Base-by-base conservation (phyloP, 2,329 filamentous ascomycete genomes). In the Ophiobolus disseminans region DNA sequence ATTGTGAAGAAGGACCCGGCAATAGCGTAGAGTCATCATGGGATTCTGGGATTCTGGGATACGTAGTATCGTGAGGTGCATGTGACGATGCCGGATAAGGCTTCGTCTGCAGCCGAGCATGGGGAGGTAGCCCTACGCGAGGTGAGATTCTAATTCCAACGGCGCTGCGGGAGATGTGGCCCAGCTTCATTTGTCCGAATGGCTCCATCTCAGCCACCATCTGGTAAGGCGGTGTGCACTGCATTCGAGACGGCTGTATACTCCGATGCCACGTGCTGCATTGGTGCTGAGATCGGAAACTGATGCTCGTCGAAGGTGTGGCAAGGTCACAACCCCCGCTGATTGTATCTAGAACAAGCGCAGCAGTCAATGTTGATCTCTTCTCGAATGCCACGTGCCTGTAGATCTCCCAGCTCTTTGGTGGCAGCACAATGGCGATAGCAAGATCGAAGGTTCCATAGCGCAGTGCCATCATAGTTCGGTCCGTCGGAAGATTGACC, bases 171-270 rank as follows among this genome's bases (percentile, higher is more conserved):
- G 8, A 34, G 39, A 34, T 32, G 31, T 26, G 32, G 20, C 10
- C 25, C 14, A 32, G 45, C 45, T 38, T 48, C 45, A 48, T 20
- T 41, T 20, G 23, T 22, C 36, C 26, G 9, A 42, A 22, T 43
- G 32, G 39, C 23, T 22, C 6, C 14, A 26, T 34, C 39, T 41
- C 25, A 42, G 45, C 45, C 45, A 48, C 45, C 10, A 10, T 31
- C 10, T 8, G n/a, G 21, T 13, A 25, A 19, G n/a, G 43, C 32
- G 32, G 37, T 37, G 39, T 31, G 25, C 9, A 38, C 10, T 42
- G 31, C 39, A 34, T n/a, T 2, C 8, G 20, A n/a, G 32, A 14
- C 13, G 22, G 14, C 22, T 23, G 25, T n/a, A 32, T 42, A 31
- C 20, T 42, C 17, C 14, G 4, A 21, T 13, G 14, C 19, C 25